Base-by-base conservation (phyloP, 805 yeast genomes). In the Ogataea allantospora region DNA sequence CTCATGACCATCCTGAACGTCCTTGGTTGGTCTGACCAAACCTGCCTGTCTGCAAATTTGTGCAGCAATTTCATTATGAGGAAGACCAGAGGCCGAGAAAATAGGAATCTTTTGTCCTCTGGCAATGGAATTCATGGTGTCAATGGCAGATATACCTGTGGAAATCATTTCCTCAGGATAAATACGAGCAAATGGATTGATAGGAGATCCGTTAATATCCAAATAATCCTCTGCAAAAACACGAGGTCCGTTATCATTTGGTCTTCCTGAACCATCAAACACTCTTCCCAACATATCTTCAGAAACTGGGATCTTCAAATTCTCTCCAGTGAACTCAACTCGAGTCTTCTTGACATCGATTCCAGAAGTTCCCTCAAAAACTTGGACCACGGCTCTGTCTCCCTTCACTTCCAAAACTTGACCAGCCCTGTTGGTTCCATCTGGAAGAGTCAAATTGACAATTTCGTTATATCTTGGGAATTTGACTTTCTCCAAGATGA, bases 11-110 rank as follows among this genome's bases (percentile, higher is more conserved):
- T 93, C 99, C 65, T 93, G 98, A 43, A 93, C 98, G 65, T 91
- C 99, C 72, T 93, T 93, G 26, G 99, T 95, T 58, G 99, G 99
- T 71, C 98, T 85, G 36, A 95, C 99, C 62, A 93, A 77, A 54
- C 98, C 96, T 27, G 99, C 99, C 73, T 93, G 99, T 74, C 99
- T 88, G 77, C 98, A 91, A 65, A 93, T 91, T 70, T 93, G 99
- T 30, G 99, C 99, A 45, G 99, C 99, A 70, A 93, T 91, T 69
- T 93, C 99, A 64, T 93, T 93, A 70, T 93, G 99, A 42, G 99
- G 99, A 63, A 93, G 79, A 74, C 99, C 99, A 37, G 98, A 88
- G 32, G 99, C 99, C 38, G 97, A 88, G 72, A 93, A 93, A 65
- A 93, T 95, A 38, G 99, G 99, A 64, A 93, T 93, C 73, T 93